Conservation (phyloP, 257 asterid species). For the Jacaranda copaia region DNA sequence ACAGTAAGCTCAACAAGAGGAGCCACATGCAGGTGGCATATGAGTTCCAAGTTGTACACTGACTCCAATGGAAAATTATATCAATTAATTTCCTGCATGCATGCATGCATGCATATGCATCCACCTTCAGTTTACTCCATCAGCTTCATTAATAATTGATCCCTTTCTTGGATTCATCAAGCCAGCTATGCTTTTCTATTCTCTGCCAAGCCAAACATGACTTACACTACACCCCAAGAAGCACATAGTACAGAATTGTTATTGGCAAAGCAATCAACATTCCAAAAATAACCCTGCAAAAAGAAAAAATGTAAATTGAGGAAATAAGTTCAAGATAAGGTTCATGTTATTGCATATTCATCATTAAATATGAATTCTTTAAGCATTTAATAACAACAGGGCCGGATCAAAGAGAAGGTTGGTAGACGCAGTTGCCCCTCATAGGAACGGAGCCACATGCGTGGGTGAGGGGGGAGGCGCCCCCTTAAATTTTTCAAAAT, state of each 20-base stretch:
- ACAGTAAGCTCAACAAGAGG: constrained; percentile 30
- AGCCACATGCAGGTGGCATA: constrained; percentile 55
- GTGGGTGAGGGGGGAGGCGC: too few species aligned
- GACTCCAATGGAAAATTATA: constrained; percentile 50
- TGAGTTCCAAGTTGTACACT: constrained; percentile 59
- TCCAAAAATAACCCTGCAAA: constrained; percentile 88
- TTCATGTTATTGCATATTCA: too few species aligned
- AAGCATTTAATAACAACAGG: not conserved
- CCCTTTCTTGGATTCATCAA: constrained; percentile 54
- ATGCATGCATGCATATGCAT: constrained; percentile 34
- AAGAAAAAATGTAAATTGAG: not conserved
- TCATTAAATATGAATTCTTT: not conserved
- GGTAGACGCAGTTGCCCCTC: too few species aligned
- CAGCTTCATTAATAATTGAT: constrained; percentile 25
- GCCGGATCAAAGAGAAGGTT: too few species aligned
- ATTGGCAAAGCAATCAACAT: constrained; percentile 92
- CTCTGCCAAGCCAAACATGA: constrained; percentile 31
- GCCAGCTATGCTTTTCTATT: constrained; percentile 25
- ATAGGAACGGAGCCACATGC: too few species aligned
- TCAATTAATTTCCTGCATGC: constrained; percentile 41
- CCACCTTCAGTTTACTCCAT: constrained; percentile 26
- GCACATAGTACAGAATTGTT: constrained; percentile 85
- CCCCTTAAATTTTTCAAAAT: too few species aligned
- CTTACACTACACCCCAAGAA: constrained; percentile 76
- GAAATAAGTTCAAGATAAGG: too few species aligned